These are phyloP conservation scores for Echeveria elegans DNA, from an alignment of 164 flowering plant genomes.

Conservation along the genomic window DNA sequence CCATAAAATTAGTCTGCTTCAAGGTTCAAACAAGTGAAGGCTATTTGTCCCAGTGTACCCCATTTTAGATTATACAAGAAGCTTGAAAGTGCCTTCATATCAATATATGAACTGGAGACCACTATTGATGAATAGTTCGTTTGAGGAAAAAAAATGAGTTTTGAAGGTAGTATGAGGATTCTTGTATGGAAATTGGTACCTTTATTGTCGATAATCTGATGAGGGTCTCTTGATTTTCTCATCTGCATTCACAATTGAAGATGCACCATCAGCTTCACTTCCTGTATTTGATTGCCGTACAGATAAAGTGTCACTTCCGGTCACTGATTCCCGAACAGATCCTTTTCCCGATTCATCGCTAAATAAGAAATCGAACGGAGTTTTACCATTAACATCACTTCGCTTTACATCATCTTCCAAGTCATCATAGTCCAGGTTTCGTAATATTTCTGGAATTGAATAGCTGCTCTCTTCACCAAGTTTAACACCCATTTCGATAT, in stretches of 20 bases:
- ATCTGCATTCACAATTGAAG: not conserved
- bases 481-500: constrained; percentile 55
- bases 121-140: not conserved
- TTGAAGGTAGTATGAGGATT: not conserved
- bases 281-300: not conserved
- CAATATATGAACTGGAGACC: not conserved
- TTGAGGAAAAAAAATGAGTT: not conserved
- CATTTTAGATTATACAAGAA: not conserved
- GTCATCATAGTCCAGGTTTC: constrained; percentile 46
- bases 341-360: constrained; percentile 26
- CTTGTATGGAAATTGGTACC: constrained; percentile 13
- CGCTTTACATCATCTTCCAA: constrained; percentile 25
- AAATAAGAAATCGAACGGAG: constrained; percentile 14
- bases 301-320: not conserved
- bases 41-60: too few species aligned
- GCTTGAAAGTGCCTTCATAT: not conserved
- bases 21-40: not conserved
- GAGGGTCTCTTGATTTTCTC: constrained; percentile 12
- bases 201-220: constrained; percentile 14
- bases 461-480: constrained; percentile 20
- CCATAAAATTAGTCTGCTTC: too few species aligned
- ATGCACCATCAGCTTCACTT: not conserved
- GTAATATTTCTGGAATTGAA: constrained; percentile 56
- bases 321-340: constrained; percentile 5
- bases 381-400: not conserved